Base-by-base conservation (phyloP, 1,284 basidiomycete genomes). In the Irpex sp. region DNA sequence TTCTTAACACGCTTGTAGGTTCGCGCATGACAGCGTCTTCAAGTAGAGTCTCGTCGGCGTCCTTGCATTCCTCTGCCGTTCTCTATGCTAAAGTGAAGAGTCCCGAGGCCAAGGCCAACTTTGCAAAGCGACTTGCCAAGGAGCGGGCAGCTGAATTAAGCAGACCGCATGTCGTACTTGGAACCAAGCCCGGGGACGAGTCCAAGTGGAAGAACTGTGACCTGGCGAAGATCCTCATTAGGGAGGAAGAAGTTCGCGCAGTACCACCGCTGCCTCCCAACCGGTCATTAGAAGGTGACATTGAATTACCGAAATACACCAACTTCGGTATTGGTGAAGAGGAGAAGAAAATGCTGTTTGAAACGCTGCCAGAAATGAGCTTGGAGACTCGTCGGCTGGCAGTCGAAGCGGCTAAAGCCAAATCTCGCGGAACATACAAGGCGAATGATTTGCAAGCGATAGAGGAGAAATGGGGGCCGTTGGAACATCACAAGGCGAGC, bases 161-260 rank as follows among this genome's bases (percentile, higher is more conserved):
- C 56, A 79, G 80, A 34, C 87, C 93, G 11, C 88, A 91, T 68
- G 84, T 89, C 59, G 82, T 95, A 5, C 84, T 94, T 1, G 93
- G 93, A 4, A 85, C 83, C 21, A 81, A 85, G 49, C 79, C 83
- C 4, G 82, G 82, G 40, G 40, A 44, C 40, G 40, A 44, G 15
- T 11, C 40, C 40, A 44, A 44, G 40, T 44, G 40, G 40, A 44
- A 44, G 40, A 44, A 44, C 15, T 44, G 40, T 15, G 40, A 87
- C 75, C 84, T 93, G 58, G 84, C 85, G 31, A 80, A 81, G 66
- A 77, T 85, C 64, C 76, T 92, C 65, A 79, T 94, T 57, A 79
- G 84, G 58, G 77, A 83, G 60, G 78, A 85, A 17, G 79, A 81
- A 38, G 78, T 93, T 49, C 70, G 72, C 5, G 40, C 40, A 44